Evolutionary conservation across 495 filamentous ascomycete species (phyloP).

Genomic region (Ramalina peruviana): DNA sequence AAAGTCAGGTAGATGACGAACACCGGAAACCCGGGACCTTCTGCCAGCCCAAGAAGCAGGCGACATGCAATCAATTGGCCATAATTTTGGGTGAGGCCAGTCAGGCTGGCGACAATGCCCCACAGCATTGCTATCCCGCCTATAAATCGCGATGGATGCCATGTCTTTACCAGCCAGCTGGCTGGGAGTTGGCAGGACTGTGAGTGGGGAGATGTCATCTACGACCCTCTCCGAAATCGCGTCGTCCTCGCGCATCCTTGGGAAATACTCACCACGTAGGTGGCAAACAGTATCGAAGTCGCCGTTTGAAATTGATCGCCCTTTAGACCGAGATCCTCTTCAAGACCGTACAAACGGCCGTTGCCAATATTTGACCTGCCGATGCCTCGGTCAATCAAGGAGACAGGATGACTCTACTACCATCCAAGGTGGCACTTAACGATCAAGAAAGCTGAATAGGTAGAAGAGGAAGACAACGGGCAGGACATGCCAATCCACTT

Average conservation of each 20-base stretch:
- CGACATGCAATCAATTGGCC: constrained; percentile 39
- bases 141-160: constrained; percentile 28
- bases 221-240: no score
- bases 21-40: constrained; percentile 59
- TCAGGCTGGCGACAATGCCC: constrained; percentile 38
- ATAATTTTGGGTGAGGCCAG: constrained; percentile 36
- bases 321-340: constrained; percentile 29
- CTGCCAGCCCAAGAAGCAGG: constrained; percentile 46
- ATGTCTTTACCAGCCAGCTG: constrained; percentile 33
- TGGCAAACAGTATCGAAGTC: constrained; percentile 37
- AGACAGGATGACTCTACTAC: background rate
- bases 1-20: constrained; percentile 37
- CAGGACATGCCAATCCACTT: constrained; percentile 42
- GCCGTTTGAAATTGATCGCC: constrained; percentile 31
- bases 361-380: constrained; percentile 15
- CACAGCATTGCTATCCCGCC: constrained; percentile 31
- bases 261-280: constrained; percentile 25
- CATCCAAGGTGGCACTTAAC: constrained; percentile 12
- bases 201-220: background rate
- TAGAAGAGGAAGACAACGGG: constrained; percentile 49
- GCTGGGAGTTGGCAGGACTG: constrained; percentile 27
- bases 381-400: background rate
- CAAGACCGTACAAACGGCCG: constrained; percentile 13
- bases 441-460: constrained; percentile 53
- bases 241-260: no score